Evolutionary conservation across 1,139 yeast genomes (phyloP).

Genomic region (Suhomyces taliae): DNA sequence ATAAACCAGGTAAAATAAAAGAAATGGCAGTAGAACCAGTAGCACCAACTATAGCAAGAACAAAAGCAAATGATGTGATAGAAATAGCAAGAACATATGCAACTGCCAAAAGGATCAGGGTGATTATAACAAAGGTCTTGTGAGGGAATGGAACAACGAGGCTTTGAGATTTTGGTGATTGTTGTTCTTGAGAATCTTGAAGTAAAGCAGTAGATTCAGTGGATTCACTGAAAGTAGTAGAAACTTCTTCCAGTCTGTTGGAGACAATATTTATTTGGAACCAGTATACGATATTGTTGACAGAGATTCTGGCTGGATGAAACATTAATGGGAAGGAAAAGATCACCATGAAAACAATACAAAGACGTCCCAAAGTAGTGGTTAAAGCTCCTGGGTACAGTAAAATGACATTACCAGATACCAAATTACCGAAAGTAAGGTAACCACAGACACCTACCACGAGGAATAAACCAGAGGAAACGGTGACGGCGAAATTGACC

Average conservation of each 20-base stretch:
- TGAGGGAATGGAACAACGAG: conserved; percentile 53
- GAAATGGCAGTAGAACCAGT: conserved; percentile 63
- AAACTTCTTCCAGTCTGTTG: neutral
- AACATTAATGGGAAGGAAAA: conserved; percentile 90
- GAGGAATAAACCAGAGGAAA: conserved; percentile 36
- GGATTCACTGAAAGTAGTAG: conserved; percentile 4
- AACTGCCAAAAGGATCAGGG: conserved; percentile 41
- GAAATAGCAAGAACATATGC: conserved; percentile 49
- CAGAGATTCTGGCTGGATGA: conserved; percentile 87
- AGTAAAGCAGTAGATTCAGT: conserved; percentile 10
- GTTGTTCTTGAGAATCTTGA: conserved; percentile 13
- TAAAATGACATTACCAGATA: conserved; percentile 76
- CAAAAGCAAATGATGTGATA: conserved; percentile 54
- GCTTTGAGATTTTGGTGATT: conserved; percentile 14
- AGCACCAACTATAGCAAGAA: conserved; percentile 59
- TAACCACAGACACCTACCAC: conserved; percentile 46
- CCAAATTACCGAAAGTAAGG: conserved; percentile 44
- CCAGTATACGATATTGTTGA: conserved; percentile 72
- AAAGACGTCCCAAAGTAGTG: conserved; percentile 67
- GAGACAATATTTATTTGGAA: conserved; percentile 13
- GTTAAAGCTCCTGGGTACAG: conserved; percentile 52
- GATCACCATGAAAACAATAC: conserved; percentile 79
- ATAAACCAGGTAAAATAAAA: conserved; percentile 58
- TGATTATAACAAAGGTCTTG: conserved; percentile 46
- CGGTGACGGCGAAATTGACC: conserved; percentile 51